phyloP scores from a whole-genome alignment of 192 early-diverging fungal species.

The Kappamyces sp. region DNA sequence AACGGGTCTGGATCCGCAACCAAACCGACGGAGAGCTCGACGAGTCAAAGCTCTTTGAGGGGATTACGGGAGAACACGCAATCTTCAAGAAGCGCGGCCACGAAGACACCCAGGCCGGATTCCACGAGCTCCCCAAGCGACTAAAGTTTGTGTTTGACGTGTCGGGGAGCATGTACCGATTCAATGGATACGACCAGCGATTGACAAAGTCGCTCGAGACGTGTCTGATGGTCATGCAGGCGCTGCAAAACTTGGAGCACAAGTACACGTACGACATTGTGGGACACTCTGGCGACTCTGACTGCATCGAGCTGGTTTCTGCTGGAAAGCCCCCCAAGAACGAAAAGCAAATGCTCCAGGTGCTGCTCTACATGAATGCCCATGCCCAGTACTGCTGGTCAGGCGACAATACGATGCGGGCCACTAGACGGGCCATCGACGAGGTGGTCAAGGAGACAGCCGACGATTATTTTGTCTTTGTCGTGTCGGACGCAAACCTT shows the following conservation, averaged over 20 bases:
- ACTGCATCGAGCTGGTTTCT: slow-evolving; percentile 66
- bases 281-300: slow-evolving; percentile 70
- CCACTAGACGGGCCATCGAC: slow-evolving; percentile 57
- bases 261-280: slow-evolving; percentile 72
- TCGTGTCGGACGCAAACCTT: slow-evolving; percentile 78
- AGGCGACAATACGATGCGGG: slow-evolving; percentile 72
- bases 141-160: slow-evolving; percentile 78
- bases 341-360: slow-evolving; percentile 67
- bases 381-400: slow-evolving; percentile 78
- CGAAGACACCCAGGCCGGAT: slow-evolving; percentile 49
- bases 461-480: slow-evolving; percentile 74
- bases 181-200: slow-evolving; percentile 41
- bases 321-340: slow-evolving; percentile 68
- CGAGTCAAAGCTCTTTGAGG: slow-evolving; percentile 72
- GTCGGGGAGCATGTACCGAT: slow-evolving; percentile 46
- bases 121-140: slow-evolving; percentile 69
- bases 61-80: slow-evolving; percentile 66
- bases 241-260: slow-evolving; percentile 68
- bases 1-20: slow-evolving; percentile 76
- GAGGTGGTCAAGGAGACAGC: slow-evolving; percentile 66
- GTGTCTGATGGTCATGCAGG: slow-evolving; percentile 60
- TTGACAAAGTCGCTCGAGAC: slow-evolving; percentile 38
- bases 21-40: slow-evolving; percentile 76
- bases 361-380: slow-evolving; percentile 65
- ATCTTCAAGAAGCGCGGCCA: slow-evolving; percentile 82